Evolutionary conservation across 257 asterid genomes (phyloP).

Genomic region (Solanum chilense): DNA sequence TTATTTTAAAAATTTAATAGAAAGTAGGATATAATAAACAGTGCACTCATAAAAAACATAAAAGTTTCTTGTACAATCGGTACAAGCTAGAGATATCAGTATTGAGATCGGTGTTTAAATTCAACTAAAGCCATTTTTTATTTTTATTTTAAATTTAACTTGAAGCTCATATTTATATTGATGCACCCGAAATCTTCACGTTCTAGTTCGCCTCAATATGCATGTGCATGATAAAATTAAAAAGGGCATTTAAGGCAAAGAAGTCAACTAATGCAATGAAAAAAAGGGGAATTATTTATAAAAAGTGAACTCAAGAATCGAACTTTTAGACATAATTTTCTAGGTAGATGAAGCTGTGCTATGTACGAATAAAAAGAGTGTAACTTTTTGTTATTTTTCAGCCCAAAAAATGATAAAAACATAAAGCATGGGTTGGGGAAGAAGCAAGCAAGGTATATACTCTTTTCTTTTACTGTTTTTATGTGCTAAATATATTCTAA

Average conservation of each 20-base stretch:
- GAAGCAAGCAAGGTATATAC: conserved; percentile 55
- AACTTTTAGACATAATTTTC: neutral
- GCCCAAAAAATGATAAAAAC: neutral
- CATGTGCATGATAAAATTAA: neutral
- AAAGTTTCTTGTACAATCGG: too few species aligned
- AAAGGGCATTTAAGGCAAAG: neutral
- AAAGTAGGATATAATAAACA: too few species aligned
- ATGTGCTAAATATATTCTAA: neutral
- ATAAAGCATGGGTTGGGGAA: conserved; percentile 11
- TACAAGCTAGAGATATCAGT: too few species aligned
- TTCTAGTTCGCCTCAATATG: too few species aligned
- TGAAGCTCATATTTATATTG: too few species aligned
- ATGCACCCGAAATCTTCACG: too few species aligned
- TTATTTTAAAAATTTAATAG: too few species aligned
- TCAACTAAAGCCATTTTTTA: too few species aligned
- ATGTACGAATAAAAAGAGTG: neutral
- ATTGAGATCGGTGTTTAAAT: too few species aligned
- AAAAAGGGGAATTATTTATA: neutral
- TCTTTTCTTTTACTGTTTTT: neutral
- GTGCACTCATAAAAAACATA: too few species aligned
- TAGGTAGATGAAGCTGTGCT: neutral
- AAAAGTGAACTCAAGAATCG: neutral
- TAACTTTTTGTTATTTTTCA: neutral
- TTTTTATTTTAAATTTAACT: too few species aligned
- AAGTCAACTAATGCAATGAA: neutral